Conservation (phyloP, 2,329 filamentous ascomycete species). For the Aspergillus candidus region DNA sequence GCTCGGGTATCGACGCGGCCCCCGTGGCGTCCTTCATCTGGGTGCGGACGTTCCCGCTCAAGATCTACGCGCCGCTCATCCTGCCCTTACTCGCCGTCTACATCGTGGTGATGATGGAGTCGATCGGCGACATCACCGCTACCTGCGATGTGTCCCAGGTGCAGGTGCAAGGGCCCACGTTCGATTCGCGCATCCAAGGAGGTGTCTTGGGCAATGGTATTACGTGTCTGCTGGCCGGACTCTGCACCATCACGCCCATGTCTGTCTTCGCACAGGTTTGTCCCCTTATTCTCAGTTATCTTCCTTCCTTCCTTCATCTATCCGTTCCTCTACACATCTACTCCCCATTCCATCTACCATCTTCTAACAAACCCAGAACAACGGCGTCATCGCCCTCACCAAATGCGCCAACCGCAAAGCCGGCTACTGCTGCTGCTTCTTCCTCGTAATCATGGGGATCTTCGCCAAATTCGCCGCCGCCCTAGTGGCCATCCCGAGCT, state of each 20-base stretch:
- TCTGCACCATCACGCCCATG: slow-evolving; percentile 64
- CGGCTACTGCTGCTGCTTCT: slow-evolving; percentile 60
- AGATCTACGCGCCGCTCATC: slow-evolving; percentile 60
- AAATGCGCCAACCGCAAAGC: slow-evolving; percentile 63
- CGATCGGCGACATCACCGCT: slow-evolving; percentile 62
- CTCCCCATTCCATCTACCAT: no score
- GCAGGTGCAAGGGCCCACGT: slow-evolving; percentile 57
- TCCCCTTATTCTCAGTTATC: no score
- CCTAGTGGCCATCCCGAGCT: slow-evolving; percentile 57
- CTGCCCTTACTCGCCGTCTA: slow-evolving; percentile 53
- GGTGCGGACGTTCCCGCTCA: slow-evolving; percentile 63
- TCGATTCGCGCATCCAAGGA: slow-evolving; percentile 64
- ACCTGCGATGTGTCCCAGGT: slow-evolving; percentile 61
- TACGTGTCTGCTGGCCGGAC: slow-evolving; percentile 57
- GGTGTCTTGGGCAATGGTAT: slow-evolving; percentile 62
- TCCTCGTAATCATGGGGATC: slow-evolving; percentile 62
- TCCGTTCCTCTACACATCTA: no score
- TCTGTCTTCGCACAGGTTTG: slow-evolving; percentile 50
- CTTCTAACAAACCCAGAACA: slow-evolving; percentile 47
- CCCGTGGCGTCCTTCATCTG: slow-evolving; percentile 63
- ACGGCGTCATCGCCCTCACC: slow-evolving; percentile 62
- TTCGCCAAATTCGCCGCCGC: slow-evolving; percentile 66
- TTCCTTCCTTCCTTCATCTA: no score
- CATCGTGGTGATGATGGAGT: slow-evolving; percentile 62
- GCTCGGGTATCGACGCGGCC: slow-evolving; percentile 52